A percentile compares a stretch with the other conserved stretches of the same genome.
Conservation (phyloP, 768 basidiomycete species). For the Tylopilus sp. region DNA sequence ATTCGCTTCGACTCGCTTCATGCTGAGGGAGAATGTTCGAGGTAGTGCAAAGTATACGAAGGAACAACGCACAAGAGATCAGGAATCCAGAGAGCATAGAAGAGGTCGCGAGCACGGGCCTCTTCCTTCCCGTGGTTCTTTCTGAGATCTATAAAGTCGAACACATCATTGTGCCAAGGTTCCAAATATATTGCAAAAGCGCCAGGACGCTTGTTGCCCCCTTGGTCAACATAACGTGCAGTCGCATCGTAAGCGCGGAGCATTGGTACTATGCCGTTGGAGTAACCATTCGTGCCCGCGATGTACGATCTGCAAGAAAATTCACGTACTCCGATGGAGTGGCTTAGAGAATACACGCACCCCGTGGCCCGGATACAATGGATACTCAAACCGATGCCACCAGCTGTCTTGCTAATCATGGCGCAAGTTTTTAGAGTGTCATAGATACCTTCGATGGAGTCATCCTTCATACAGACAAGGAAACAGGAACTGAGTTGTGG, state of each 20-base stretch:
- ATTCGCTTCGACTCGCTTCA: conserved; percentile 92
- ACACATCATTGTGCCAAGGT: conserved; percentile 97
- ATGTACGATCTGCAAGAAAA: conserved; percentile 78
- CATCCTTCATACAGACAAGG: conserved; percentile 97
- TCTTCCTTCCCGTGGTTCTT: conserved; percentile 99
- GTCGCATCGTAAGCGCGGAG: conserved; percentile 97
- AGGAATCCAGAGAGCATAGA: conserved; percentile 97
- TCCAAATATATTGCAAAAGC: conserved; percentile 98
- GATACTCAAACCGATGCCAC: conserved; percentile 94
- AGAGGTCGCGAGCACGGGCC: conserved; percentile 91
- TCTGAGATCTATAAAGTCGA: conserved; percentile 94
- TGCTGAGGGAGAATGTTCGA: conserved; percentile 44
- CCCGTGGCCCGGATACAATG: conserved; percentile 96
- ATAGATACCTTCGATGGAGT: conserved; percentile 98
- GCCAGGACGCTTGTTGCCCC: conserved; percentile 98
- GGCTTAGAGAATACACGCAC: conserved; percentile 39
- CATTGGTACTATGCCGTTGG: conserved; percentile 99
- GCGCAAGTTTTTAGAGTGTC: conserved; percentile 98
- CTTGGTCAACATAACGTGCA: conserved; percentile 97
- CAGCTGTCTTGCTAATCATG: conserved; percentile 99
- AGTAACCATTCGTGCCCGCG: conserved; percentile 98
- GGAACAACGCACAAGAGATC: conserved; percentile 78
- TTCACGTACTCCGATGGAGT: background rate
- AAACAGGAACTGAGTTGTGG: conserved; percentile 97
- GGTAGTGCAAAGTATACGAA: background rate